These are phyloP conservation scores for Sphaerosporella brunnea DNA, from an alignment of 495 filamentous ascomycete genomes.

Conservation along the genomic window DNA sequence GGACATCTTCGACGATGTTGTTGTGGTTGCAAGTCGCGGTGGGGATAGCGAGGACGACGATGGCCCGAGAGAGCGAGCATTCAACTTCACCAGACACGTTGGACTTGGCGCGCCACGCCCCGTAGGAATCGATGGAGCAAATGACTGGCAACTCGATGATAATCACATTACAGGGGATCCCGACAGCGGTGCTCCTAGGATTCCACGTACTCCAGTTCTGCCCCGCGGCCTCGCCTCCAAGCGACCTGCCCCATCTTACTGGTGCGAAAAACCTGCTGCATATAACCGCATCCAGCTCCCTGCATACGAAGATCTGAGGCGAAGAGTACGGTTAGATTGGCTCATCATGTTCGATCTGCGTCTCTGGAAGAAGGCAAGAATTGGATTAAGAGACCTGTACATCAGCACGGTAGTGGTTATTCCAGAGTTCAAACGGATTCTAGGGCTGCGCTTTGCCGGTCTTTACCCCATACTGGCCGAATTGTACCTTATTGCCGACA, in stretches of 20 bases:
- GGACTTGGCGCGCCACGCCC: neutral
- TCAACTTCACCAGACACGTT: neutral
- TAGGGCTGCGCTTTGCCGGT: slow-evolving; percentile 79
- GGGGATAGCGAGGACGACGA: slow-evolving; percentile 8
- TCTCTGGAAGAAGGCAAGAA: slow-evolving; percentile 88
- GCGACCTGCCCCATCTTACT: slow-evolving; percentile 50
- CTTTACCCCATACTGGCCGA: slow-evolving; percentile 87
- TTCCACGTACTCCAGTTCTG: slow-evolving; percentile 17
- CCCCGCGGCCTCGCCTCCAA: neutral
- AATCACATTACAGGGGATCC: neutral
- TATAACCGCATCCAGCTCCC: slow-evolving; percentile 42
- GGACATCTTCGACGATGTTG: slow-evolving; percentile 39
- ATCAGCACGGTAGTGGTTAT: slow-evolving; percentile 91
- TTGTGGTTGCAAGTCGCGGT: slow-evolving; percentile 30
- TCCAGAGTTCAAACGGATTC: slow-evolving; percentile 87
- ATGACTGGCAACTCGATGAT: neutral
- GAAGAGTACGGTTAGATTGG: slow-evolving; percentile 83
- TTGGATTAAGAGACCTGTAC: slow-evolving; percentile 79
- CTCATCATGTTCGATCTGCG: slow-evolving; percentile 89
- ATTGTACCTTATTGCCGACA: slow-evolving; percentile 86
- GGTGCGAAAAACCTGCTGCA: slow-evolving; percentile 60
- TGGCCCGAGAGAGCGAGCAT: neutral
- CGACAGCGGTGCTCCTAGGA: slow-evolving; percentile 11
- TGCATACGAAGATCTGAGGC: slow-evolving; percentile 64
- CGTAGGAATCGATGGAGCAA: neutral